Percentiles rank a stretch among this genome's conserved stretches.
Evolutionary conservation across 768 basidiomycete species (phyloP).

Genomic region (Crucibulum laeve): DNA sequence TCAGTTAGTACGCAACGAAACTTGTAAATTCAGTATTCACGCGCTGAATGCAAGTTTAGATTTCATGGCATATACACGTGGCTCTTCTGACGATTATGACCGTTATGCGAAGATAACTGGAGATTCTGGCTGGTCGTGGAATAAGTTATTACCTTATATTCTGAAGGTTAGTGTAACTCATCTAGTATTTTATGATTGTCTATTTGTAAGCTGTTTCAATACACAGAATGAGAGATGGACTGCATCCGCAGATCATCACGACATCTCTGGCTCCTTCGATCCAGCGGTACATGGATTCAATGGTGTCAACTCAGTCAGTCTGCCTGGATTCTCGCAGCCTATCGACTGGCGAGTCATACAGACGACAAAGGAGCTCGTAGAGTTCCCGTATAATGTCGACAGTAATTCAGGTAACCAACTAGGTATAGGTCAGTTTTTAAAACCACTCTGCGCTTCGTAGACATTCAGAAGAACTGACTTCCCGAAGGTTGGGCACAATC

Average conservation of each 20-base stretch:
- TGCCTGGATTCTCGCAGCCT: neutral
- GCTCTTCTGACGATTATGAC: constrained; percentile 20
- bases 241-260: neutral
- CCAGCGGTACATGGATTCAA: constrained; percentile 3
- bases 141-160: constrained; percentile 13
- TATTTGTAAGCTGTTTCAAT: neutral
- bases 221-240: neutral
- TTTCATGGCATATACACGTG: constrained; percentile 14
- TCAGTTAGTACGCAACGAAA: no score
- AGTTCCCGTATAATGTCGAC: no score
- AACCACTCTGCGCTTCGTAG: no score
- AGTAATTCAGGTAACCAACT: no score
- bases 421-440: no score
- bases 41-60: no score
- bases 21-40: no score
- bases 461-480: no score
- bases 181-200: neutral
- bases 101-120: constrained; percentile 16
- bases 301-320: constrained; percentile 4
- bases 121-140: constrained; percentile 24
- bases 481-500: no score
- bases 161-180: constrained; percentile 10
- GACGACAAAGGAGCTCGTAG: neutral
- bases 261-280: neutral
- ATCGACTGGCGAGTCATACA: neutral